Conservation (phyloP, 2,329 filamentous ascomycete genomes). For the Juglanconis juglandina region DNA sequence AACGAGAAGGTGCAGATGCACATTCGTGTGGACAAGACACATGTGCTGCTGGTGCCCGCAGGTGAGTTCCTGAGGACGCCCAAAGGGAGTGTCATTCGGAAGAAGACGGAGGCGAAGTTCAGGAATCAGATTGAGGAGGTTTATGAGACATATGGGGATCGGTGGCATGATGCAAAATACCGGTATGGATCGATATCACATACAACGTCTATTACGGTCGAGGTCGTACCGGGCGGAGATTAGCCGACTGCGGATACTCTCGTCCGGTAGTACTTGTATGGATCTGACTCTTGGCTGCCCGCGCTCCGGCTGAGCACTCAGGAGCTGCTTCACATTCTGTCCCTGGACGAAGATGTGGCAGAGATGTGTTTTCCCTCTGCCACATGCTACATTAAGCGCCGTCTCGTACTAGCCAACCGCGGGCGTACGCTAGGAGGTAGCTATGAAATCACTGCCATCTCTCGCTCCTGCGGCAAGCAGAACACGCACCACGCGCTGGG, state of each 20-base stretch:
- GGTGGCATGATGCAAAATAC: constrained; percentile 19
- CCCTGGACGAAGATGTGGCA: too few species aligned
- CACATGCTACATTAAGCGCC: too few species aligned
- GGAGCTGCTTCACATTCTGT: too few species aligned
- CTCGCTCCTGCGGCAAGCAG: too few species aligned
- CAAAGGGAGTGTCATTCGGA: constrained; percentile 19
- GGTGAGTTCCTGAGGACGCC: constrained; percentile 18
- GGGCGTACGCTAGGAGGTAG: too few species aligned
- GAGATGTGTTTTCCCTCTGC: too few species aligned
- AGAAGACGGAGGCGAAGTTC: constrained; percentile 19
- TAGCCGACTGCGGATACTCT: background rate
- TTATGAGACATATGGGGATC: constrained; percentile 20
- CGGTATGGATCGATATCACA: constrained; percentile 19
- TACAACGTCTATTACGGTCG: constrained; percentile 15
- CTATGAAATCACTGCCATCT: too few species aligned
- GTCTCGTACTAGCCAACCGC: too few species aligned
- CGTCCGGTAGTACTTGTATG: background rate
- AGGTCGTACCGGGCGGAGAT: background rate
- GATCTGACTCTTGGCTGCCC: too few species aligned
- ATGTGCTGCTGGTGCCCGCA: constrained; percentile 18
- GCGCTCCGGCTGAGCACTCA: too few species aligned
- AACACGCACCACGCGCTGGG: too few species aligned
- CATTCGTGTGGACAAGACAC: constrained; percentile 20
- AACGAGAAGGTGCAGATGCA: constrained; percentile 20
- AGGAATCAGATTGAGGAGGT: constrained; percentile 7